Evolutionary conservation across 768 basidiomycete species (phyloP).

Genomic region (Podaxis rugospora): DNA sequence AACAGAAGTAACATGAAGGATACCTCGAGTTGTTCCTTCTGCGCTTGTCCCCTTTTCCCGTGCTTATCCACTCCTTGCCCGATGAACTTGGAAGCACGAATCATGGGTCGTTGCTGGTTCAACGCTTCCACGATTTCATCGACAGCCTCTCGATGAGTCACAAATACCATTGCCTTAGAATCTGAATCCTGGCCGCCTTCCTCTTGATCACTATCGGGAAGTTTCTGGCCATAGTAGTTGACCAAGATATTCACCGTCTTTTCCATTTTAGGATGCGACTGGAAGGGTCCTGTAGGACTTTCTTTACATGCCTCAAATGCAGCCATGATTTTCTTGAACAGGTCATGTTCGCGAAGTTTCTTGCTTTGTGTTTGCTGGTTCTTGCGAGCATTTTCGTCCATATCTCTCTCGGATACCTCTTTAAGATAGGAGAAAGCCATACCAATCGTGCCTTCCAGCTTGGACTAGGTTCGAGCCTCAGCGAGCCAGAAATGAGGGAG

Average conservation of each 20-base stretch:
- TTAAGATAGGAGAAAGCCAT: slow-evolving; percentile 72
- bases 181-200: slow-evolving; percentile 26
- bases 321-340: slow-evolving; percentile 58
- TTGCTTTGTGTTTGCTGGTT: slow-evolving; percentile 37
- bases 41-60: slow-evolving; percentile 83
- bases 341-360: slow-evolving; percentile 45
- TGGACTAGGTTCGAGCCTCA: slow-evolving; percentile 7
- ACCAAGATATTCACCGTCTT: slow-evolving; percentile 68
- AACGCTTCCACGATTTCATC: slow-evolving; percentile 85
- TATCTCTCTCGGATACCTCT: slow-evolving; percentile 38
- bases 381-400: slow-evolving; percentile 26
- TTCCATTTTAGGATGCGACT: slow-evolving; percentile 90
- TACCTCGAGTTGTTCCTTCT: slow-evolving; percentile 90
- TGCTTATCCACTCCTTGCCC: slow-evolving; percentile 85
- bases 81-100: slow-evolving; percentile 83
- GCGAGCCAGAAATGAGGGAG: not conserved
- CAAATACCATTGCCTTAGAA: slow-evolving; percentile 92
- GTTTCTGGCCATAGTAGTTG: slow-evolving; percentile 67
- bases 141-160: slow-evolving; percentile 84
- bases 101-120: slow-evolving; percentile 69
- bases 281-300: slow-evolving; percentile 13
- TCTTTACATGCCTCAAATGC: slow-evolving; percentile 61
- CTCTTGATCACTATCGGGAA: slow-evolving; percentile 36
- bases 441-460: slow-evolving; percentile 80
- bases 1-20: slow-evolving; percentile 14